phyloP scores from a whole-genome alignment of 768 basidiomycete species.

The Cytidiella melzeri region DNA sequence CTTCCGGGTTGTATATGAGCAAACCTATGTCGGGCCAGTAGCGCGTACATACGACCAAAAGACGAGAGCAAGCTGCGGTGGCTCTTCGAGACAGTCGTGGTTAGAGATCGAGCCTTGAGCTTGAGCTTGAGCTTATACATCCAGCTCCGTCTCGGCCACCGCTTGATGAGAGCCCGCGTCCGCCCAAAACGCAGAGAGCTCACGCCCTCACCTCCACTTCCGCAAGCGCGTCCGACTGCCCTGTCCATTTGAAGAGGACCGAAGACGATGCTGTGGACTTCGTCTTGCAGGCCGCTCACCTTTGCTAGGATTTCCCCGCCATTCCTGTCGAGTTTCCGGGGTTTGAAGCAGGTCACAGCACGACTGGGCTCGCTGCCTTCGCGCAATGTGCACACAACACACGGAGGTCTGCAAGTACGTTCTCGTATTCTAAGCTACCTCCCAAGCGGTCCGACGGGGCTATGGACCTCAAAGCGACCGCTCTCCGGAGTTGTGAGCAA shows the following conservation, averaged over 20 bases:
- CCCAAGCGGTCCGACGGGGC: neutral
- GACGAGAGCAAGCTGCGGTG: neutral
- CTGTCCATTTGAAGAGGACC: too few relatives aligned
- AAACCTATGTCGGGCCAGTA: slow-evolving; percentile 17
- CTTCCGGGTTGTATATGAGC: slow-evolving; percentile 1
- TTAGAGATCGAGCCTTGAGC: neutral
- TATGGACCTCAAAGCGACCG: slow-evolving; percentile 1
- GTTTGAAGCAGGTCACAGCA: neutral
- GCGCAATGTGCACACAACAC: too few relatives aligned
- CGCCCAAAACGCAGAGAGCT: too few relatives aligned
- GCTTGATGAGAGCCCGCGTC: neutral
- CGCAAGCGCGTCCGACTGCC: too few relatives aligned
- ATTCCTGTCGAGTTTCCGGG: neutral
- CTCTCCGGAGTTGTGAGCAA: neutral
- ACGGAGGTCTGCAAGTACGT: too few relatives aligned
- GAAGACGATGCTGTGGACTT: too few relatives aligned
- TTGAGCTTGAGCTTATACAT: too few relatives aligned
- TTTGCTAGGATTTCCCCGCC: too few relatives aligned
- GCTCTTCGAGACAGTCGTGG: neutral
- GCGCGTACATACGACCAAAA: slow-evolving; percentile 19
- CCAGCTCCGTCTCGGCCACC: neutral
- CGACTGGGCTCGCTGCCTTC: too few relatives aligned
- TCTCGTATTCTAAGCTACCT: too few relatives aligned
- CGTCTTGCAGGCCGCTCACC: too few relatives aligned
- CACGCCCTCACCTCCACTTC: too few relatives aligned